Evolutionary conservation across 2,329 filamentous ascomycete species (phyloP).

Genomic region (Talaromyces atroroseus): DNA sequence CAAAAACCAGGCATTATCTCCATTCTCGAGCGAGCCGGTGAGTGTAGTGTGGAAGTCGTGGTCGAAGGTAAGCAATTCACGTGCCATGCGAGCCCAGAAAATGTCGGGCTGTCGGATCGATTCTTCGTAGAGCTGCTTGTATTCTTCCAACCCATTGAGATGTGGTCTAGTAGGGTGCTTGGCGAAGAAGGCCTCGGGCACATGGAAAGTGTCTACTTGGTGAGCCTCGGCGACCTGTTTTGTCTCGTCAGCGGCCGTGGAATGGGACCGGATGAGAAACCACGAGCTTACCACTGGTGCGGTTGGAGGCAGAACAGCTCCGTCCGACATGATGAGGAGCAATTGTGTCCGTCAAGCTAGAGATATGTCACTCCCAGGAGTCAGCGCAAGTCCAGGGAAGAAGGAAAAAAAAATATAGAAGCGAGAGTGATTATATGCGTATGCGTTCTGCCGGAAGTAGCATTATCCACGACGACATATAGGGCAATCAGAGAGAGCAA

Average conservation of each 20-base stretch:
- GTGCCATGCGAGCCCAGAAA: conserved; percentile 84
- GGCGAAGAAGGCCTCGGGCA: conserved; percentile 51
- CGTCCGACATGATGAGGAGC: conserved; percentile 22
- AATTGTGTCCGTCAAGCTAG: not conserved
- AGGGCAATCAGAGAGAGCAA: not conserved
- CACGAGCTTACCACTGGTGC: conserved; percentile 8
- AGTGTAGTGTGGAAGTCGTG: conserved; percentile 87
- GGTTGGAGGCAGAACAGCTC: conserved; percentile 15
- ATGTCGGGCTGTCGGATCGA: conserved; percentile 83
- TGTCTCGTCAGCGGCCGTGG: not conserved
- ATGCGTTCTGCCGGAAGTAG: conserved; percentile 3
- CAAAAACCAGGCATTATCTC: conserved; percentile 90
- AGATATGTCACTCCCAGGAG: not conserved
- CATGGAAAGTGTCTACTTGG: conserved; percentile 48
- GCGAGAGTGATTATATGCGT: not conserved
- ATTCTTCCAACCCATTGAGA: conserved; percentile 55
- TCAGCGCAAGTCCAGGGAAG: not conserved
- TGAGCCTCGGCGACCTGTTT: conserved; percentile 42
- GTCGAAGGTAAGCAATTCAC: conserved; percentile 85
- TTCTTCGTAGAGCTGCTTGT: conserved; percentile 64
- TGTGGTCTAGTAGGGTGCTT: conserved; percentile 60
- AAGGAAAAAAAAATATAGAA: not conserved
- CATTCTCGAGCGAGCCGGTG: conserved; percentile 67
- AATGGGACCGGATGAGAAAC: not conserved
- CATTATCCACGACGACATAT: conserved; percentile 4